Evolutionary conservation across 2,329 filamentous ascomycete species (phyloP), one percentile per base, ranked within the genome.

Genomic region (Teratosphaeria viscida): DNA sequence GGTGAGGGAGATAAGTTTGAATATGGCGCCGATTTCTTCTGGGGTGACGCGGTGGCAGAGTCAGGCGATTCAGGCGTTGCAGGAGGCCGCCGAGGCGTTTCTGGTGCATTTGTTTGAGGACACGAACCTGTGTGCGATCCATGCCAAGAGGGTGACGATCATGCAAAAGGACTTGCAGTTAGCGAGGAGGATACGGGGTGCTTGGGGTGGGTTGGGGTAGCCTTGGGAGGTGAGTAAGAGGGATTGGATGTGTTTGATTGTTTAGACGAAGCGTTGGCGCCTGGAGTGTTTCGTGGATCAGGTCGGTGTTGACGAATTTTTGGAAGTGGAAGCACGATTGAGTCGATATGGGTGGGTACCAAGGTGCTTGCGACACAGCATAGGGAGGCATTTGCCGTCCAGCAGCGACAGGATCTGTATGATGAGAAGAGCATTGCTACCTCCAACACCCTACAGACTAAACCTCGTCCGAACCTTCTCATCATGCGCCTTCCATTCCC

Each of bases 61-160:
- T 27, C 96, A 92, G 54, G 94, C 94, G 76, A 96, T 99, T 75
- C 89, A 90, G 73, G 94, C 94, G 66, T 87, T 99, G 49, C 92
- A 99, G 81, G 94, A 99, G 83, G 96, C 94, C 59, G 92, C 96
- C 67, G 94, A 99, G 83, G 95, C 94, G 2, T 97, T 96, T 81
- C 88, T 99, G 72, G 92, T 97, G 78, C 95, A 92, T 53, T 87
- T 97, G 66, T 97, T 97, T 72, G 92, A 97, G 79, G 92, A 97
- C 76, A 96, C 92, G 80, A 97, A 97, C 82, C 81, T 96, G 57
- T 97, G 92, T 81, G 92, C 94, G 74, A 96, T 97, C 78, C 94
- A 97, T 81, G 92, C 94, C 79, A 97, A 97, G 86, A 91, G 94
- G 81, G 94, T 97, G 74, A 97, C 92, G 73, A 97, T 97, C 79